Base-by-base conservation (phyloP, 176 grass and related monocot genomes). In the Tuctoria greenei region DNA sequence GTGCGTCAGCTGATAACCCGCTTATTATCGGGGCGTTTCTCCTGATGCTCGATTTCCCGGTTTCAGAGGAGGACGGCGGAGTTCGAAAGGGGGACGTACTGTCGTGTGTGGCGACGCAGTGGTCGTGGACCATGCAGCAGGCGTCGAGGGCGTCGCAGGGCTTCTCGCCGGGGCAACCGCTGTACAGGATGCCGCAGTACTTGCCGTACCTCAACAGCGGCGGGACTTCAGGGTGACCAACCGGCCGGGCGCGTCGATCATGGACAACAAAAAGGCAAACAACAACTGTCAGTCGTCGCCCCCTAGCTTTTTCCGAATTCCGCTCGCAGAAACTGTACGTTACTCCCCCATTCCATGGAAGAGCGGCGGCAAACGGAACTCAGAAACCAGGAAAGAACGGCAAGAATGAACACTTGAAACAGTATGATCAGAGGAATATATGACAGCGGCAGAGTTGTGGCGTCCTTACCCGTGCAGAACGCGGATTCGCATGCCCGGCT, bases 61-160 rank as follows among this genome's bases (percentile, higher is more conserved):
- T 54, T 25, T 11, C 3, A 4, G 47, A 7, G 25, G 4, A 10
- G 25, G 28, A 1, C 6, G n/a, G 58, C 26, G n/a, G 74, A 50
- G 70, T 13, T 13, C 12, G 37, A 49, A 16, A 49, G 71, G 60
- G 8, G 60, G 8, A 0, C 67, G 4, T 88, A 97, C 95, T 79
- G 42, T 98, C 79, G 77, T 79, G 79, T 82, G 84, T 25, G 82
- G 66, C 71, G 69, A 98, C 82, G 78, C 95, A 98, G 78, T 83
- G 81, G 47, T 94, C 95, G 81, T 98, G 95, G 58, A 79, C 71
- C 95, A 98, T 92, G 88, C 95, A 98, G 63, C 95, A 98, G 62
- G 86, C 84, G 78, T 94, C 95, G 24, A 94, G 88, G 13, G 88
- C 89, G 61, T 98, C 95, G 79, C 95, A 98, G 41, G 95, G 95